phyloP scores from a whole-genome alignment of 2,329 filamentous ascomycete genomes.

The Pleoardoris graminearum region DNA sequence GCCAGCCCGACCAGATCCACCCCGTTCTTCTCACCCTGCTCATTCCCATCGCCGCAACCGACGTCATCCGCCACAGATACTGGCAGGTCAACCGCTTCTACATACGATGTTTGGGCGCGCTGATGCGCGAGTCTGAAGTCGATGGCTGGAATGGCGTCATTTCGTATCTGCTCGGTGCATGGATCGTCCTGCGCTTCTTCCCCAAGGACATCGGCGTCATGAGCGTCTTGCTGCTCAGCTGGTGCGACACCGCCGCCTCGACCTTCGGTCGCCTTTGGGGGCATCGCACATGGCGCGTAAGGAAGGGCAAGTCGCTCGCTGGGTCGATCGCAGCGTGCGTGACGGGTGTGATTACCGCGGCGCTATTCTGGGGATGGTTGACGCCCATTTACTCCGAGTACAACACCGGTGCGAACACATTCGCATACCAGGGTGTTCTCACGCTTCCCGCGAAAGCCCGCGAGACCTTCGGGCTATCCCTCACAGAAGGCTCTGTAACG shows the following conservation, averaged over 20 bases:
- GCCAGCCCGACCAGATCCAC: conserved; percentile 76
- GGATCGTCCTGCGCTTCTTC: conserved; percentile 81
- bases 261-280: conserved; percentile 92
- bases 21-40: conserved; percentile 81
- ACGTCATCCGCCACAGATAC: conserved; percentile 81
- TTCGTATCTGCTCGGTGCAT: conserved; percentile 90
- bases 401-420: conserved; percentile 57
- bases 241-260: conserved; percentile 96
- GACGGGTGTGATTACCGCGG: conserved; percentile 80
- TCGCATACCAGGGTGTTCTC: conserved; percentile 80
- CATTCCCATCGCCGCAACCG: conserved; percentile 79
- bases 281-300: conserved; percentile 81
- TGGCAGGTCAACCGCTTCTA: conserved; percentile 84
- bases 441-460: conserved; percentile 66
- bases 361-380: conserved; percentile 85
- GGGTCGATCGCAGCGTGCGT: conserved; percentile 83
- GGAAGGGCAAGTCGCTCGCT: conserved; percentile 87
- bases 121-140: conserved; percentile 98
- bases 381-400: conserved; percentile 58
- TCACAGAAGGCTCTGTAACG: conserved; percentile 63
- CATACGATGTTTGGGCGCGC: conserved; percentile 78
- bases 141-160: conserved; percentile 95
- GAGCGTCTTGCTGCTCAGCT: conserved; percentile 86
- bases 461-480: conserved; percentile 63
- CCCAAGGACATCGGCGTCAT: conserved; percentile 93